phyloP scores from a whole-genome alignment of 805 yeast species.

The Vanderwaltozyma tropicalis region DNA sequence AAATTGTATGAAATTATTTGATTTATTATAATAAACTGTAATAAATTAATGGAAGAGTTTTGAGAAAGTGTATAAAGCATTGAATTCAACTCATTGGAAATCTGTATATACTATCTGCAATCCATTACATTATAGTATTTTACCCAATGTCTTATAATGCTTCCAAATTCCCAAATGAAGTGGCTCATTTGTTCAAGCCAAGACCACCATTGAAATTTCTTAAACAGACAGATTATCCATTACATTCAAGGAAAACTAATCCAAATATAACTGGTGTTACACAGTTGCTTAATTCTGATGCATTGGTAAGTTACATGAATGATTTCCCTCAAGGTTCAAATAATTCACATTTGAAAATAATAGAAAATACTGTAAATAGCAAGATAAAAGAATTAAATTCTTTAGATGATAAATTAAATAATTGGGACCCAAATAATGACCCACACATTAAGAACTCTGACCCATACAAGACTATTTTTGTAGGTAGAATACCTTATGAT shows the following conservation, averaged over 20 bases:
- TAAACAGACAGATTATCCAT: conserved; percentile 40
- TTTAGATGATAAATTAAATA: conserved; percentile 28
- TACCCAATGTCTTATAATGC: conserved; percentile 3
- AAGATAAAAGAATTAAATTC: conserved; percentile 17
- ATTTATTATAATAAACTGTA: too few species aligned
- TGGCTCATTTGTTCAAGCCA: conserved; percentile 36
- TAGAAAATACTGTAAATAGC: conserved; percentile 13
- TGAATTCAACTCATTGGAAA: too few species aligned
- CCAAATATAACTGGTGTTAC: conserved; percentile 38
- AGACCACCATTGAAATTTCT: conserved; percentile 44
- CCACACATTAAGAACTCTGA: conserved; percentile 49
- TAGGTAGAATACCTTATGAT: conserved; percentile 58
- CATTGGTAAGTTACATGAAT: conserved; percentile 14
- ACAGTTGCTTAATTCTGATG: conserved; percentile 11
- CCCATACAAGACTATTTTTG: conserved; percentile 69
- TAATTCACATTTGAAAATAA: conserved; percentile 20
- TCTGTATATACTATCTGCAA: too few species aligned
- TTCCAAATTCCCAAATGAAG: conserved; percentile 33
- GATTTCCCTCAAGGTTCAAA: conserved; percentile 22
- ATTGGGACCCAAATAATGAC: conserved; percentile 51
- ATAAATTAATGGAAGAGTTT: too few species aligned
- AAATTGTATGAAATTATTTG: too few species aligned
- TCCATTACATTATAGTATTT: too few species aligned
- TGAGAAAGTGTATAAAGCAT: too few species aligned
- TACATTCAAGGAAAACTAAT: conserved; percentile 37